These are phyloP conservation scores for Citeromyces siamensis DNA, from an alignment of 1,139 yeast genomes.

Conservation along the genomic window DNA sequence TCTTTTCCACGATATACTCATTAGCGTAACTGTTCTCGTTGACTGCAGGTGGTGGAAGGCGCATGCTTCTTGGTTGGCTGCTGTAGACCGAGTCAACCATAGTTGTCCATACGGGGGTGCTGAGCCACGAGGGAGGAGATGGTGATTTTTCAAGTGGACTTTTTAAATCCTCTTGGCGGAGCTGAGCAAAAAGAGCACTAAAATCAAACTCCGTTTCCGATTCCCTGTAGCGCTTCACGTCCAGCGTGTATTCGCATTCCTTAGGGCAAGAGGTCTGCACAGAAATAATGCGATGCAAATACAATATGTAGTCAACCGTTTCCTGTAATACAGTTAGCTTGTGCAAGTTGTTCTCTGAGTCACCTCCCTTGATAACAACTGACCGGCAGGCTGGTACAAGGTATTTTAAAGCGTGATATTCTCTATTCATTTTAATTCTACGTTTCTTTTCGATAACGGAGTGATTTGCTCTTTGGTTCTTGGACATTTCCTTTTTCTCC, in stretches of 20 bases:
- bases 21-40: too few species aligned
- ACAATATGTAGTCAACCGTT: slow-evolving; percentile 67
- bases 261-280: slow-evolving; percentile 28
- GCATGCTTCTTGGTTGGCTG: not conserved
- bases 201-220: slow-evolving; percentile 45
- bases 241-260: slow-evolving; percentile 33
- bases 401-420: slow-evolving; percentile 69
- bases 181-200: slow-evolving; percentile 2
- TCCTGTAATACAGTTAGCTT: slow-evolving; percentile 71
- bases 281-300: slow-evolving; percentile 47
- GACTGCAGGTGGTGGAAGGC: not conserved
- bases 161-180: not conserved
- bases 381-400: slow-evolving; percentile 68
- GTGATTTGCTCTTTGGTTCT: slow-evolving; percentile 53
- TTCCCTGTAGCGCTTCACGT: slow-evolving; percentile 46
- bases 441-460: slow-evolving; percentile 74
- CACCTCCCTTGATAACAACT: slow-evolving; percentile 15
- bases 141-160: not conserved
- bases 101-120: not conserved
- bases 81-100: not conserved
- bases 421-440: slow-evolving; percentile 67
- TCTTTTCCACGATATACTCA: not conserved
- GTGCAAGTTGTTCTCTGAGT: slow-evolving; percentile 30
- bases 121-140: not conserved
- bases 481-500: slow-evolving; percentile 22